Percentiles rank a stretch among this genome's conserved stretches.
Conservation (phyloP, 2,329 filamentous ascomycete species). For the Cladophialophora immunda region DNA sequence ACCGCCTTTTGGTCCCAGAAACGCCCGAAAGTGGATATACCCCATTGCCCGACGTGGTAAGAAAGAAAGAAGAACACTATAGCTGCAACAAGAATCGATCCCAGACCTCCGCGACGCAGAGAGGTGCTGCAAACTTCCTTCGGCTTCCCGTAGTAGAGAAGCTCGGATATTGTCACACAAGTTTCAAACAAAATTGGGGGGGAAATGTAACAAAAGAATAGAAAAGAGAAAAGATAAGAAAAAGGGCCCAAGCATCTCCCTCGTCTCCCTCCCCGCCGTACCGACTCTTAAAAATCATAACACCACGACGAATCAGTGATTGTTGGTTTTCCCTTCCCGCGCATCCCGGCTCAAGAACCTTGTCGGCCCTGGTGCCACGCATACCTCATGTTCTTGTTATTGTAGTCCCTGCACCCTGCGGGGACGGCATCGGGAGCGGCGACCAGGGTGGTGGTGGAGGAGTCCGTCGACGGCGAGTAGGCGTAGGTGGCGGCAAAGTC, state of each 20-base stretch:
- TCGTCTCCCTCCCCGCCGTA: too few relatives aligned
- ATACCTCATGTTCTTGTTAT: conserved; percentile 24
- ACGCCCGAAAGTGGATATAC: neutral
- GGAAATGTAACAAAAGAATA: too few relatives aligned
- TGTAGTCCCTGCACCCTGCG: neutral
- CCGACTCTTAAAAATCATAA: too few relatives aligned
- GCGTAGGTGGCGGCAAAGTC: conserved; percentile 18
- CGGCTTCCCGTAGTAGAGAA: too few relatives aligned
- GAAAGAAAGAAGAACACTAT: neutral
- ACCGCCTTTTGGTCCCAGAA: too few relatives aligned
- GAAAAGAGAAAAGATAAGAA: too few relatives aligned
- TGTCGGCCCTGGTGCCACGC: conserved; percentile 25
- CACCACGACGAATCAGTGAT: neutral
- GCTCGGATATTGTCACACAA: too few relatives aligned
- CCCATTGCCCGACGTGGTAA: neutral
- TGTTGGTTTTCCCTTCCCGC: neutral
- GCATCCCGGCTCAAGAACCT: neutral
- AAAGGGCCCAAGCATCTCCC: too few relatives aligned
- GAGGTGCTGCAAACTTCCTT: too few relatives aligned
- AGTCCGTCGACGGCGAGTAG: neutral
- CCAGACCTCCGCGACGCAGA: too few relatives aligned
- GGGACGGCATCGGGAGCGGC: neutral
- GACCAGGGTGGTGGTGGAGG: neutral
- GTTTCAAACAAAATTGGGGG: too few relatives aligned
- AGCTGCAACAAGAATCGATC: too few relatives aligned